Base-by-base conservation (phyloP, 2,329 filamentous ascomycete genomes). In the Kalaharituber pfeilii region DNA sequence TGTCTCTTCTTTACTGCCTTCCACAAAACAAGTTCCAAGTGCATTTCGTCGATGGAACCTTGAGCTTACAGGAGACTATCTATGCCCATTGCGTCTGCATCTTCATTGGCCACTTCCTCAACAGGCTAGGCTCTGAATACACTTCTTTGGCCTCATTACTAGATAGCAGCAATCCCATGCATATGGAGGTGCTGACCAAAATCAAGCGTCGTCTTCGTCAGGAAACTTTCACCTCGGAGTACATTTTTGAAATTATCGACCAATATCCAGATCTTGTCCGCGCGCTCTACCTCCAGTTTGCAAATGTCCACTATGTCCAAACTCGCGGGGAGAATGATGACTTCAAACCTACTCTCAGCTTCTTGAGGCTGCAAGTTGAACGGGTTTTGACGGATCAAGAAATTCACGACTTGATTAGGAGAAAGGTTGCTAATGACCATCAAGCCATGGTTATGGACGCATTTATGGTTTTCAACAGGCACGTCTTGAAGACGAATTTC, bases 71-170 rank as follows among this genome's bases (percentile, higher is more conserved):
- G 69, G 91, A 98, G 72, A 88, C 89, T 11, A 87, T 95, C 65
- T 98, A 98, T 67, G 88, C 87, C 26, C 91, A 98, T 72, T 94
- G 86, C 67, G 86, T 93, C 5, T 95, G 89, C 85, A 87, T 96
- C 28, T 98, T 95, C 65, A 84, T 95, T 33, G 87, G 94, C 66
- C 91, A 98, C 70, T 98, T 98, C 76, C 75, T 98, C 63, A 98
- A 98, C 73, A 82, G 91, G 59, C 77, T 98, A 18, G 68, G 79
- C 18, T 84, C 86, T 28, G 91, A 98, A 69, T 98, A 96, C 68
- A 83, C 80, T 13, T 91, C 89, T 3, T 75, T 98, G 39, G 79
- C 82, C 6, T 81, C 86, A 51, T 78, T 93, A 8, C 71, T 98
- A 55, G 84, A 95, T 66, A 66, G 76, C 25, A 82, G 78, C 66